Evolutionary conservation across 2,329 filamentous ascomycete genomes (phyloP).

Genomic region (Penicillium paneum): DNA sequence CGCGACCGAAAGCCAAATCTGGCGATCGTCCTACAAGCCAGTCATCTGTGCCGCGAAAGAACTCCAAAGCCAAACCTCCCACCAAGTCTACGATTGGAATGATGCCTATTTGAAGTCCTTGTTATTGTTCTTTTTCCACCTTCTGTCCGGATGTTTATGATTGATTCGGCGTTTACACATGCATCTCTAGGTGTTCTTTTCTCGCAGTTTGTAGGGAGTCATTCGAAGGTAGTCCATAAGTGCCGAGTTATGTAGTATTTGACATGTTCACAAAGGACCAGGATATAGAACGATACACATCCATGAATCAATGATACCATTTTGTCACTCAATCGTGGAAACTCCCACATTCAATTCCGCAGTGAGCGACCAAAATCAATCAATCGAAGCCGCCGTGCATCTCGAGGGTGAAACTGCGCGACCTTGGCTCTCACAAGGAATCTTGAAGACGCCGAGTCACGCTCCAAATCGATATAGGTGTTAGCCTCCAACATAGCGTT

Average conservation of each 20-base stretch:
- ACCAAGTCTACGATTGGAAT: constrained; percentile 36
- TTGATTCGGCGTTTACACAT: constrained; percentile 10
- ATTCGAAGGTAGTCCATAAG: not conserved
- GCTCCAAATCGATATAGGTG: constrained; percentile 48
- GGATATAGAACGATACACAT: constrained; percentile 12
- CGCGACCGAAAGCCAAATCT: constrained; percentile 24
- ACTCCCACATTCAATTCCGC: constrained; percentile 20
- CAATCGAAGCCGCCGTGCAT: constrained; percentile 51
- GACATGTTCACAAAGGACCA: constrained; percentile 5
- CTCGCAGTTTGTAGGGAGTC: not conserved
- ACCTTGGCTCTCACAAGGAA: constrained; percentile 56
- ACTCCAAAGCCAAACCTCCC: constrained; percentile 22
- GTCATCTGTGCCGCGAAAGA: constrained; percentile 24
- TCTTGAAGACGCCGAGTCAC: constrained; percentile 52
- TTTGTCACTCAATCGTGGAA: not conserved
- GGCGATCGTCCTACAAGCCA: constrained; percentile 22
- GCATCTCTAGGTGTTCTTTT: constrained; percentile 22
- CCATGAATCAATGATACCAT: constrained; percentile 17
- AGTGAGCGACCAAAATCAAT: constrained; percentile 51
- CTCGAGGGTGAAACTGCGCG: constrained; percentile 55
- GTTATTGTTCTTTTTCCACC: not conserved
- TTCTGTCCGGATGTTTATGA: constrained; percentile 8
- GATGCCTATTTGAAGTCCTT: constrained; percentile 36
- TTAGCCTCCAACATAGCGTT: constrained; percentile 46
- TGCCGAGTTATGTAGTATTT: constrained; percentile 3